Evolutionary conservation across 352 stramenopile genomes (phyloP).

Genomic region (Phytophthora niederhauseri): DNA sequence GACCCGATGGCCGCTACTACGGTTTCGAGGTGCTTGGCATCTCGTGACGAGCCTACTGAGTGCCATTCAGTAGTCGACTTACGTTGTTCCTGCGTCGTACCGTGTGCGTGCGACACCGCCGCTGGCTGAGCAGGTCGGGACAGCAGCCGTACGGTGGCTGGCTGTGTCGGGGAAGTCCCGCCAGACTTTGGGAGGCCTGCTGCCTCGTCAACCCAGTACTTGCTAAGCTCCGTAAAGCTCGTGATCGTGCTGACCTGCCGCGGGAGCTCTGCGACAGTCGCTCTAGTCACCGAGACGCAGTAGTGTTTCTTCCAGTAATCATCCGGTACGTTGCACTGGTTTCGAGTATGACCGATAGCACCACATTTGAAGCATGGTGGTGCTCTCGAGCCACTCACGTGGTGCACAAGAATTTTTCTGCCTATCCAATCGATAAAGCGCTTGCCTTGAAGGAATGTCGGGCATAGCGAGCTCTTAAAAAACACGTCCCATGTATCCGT

Average conservation of each 20-base stretch:
- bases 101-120: no score
- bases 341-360: neutral
- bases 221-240: neutral
- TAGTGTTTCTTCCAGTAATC: neutral
- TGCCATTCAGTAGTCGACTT: no score
- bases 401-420: conserved; percentile 7
- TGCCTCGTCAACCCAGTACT: neutral
- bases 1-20: no score
- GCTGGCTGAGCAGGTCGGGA: no score
- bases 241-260: neutral
- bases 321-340: neutral
- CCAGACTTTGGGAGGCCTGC: neutral
- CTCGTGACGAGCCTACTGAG: no score
- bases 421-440: conserved; percentile 5
- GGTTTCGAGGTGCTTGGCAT: no score
- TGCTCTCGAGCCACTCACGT: neutral
- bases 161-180: neutral
- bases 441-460: neutral
- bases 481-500: conserved; percentile 14
- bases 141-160: neutral
- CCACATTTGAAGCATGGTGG: neutral
- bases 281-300: neutral
- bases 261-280: neutral
- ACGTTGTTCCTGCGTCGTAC: no score
- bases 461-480: neutral